phyloP scores from a whole-genome alignment of 192 early-diverging fungal genomes.

The Linnemannia schmuckeri region DNA sequence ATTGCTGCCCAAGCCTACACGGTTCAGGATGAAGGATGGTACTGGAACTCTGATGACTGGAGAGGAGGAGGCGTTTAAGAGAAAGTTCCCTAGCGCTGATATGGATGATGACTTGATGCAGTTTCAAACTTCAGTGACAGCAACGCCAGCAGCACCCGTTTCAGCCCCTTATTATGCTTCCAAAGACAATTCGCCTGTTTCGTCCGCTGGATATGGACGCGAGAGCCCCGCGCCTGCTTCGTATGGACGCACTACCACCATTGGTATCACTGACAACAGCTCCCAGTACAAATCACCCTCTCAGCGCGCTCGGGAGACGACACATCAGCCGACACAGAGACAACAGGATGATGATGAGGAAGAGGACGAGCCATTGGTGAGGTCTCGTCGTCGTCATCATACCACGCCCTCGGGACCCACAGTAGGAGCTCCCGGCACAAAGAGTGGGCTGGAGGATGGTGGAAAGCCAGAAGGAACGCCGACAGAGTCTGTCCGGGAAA shows the following conservation, averaged over 20 bases:
- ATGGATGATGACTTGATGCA: constrained; percentile 38
- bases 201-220: neutral
- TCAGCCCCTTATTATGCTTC: neutral
- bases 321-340: neutral
- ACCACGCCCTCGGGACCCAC: neutral
- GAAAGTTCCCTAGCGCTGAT: constrained; percentile 44
- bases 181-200: neutral
- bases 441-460: neutral
- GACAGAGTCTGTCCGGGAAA: constrained; percentile 43
- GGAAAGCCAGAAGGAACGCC: constrained; percentile 7
- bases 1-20: constrained; percentile 50
- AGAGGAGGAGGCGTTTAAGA: constrained; percentile 46
- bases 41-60: constrained; percentile 25
- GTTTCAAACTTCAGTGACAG: neutral
- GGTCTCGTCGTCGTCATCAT: constrained; percentile 20
- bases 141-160: neutral
- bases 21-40: constrained; percentile 55
- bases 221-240: constrained; percentile 1
- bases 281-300: constrained; percentile 33
- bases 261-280: neutral
- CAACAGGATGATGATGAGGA: constrained; percentile 35
- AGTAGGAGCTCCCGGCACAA: neutral
- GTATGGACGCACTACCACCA: neutral
- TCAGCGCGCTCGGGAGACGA: constrained; percentile 18
- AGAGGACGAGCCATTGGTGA: constrained; percentile 42